Conservation (phyloP, 1,284 basidiomycete species). For the Leccinum pachyderme region DNA sequence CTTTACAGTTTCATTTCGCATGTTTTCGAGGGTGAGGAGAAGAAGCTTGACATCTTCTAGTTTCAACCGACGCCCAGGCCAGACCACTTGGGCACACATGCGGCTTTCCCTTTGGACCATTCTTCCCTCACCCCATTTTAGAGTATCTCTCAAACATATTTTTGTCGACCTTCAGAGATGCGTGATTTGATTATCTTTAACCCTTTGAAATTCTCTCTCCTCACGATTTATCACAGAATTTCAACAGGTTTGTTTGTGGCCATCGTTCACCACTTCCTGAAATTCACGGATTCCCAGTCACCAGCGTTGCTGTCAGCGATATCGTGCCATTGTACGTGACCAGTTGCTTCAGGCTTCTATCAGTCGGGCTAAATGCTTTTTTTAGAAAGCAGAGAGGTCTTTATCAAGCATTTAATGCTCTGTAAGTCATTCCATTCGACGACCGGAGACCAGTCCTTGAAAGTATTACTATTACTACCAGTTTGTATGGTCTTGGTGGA, state of each 20-base stretch:
- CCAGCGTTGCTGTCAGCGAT: conserved; percentile 72
- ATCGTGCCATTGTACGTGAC: conserved; percentile 73
- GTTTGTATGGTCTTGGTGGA: conserved; percentile 76
- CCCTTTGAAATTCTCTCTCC: background rate
- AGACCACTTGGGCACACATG: conserved; percentile 4
- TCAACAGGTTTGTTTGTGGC: conserved; percentile 64
- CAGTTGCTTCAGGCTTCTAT: conserved; percentile 29
- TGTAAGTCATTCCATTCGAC: background rate
- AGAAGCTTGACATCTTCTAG: background rate
- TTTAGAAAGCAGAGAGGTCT: conserved; percentile 78
- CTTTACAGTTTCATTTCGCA: too few species aligned
- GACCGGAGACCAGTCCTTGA: conserved; percentile 2
- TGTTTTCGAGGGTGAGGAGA: too few species aligned
- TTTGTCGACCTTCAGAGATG: too few species aligned
- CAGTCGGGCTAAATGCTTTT: background rate
- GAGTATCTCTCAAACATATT: conserved; percentile 61
- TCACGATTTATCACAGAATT: conserved; percentile 27
- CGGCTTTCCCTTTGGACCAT: conserved; percentile 39
- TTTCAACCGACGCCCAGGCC: conserved; percentile 4
- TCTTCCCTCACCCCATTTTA: conserved; percentile 64
- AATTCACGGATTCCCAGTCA: conserved; percentile 48
- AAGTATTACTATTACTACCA: conserved; percentile 4
- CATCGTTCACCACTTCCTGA: conserved; percentile 3
- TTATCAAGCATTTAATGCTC: conserved; percentile 64
- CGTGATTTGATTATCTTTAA: too few species aligned